Evolutionary conservation across 2,329 filamentous ascomycete species (phyloP), one percentile per base, ranked within the genome.

Genomic region (Chrysosporium queenslandicum): DNA sequence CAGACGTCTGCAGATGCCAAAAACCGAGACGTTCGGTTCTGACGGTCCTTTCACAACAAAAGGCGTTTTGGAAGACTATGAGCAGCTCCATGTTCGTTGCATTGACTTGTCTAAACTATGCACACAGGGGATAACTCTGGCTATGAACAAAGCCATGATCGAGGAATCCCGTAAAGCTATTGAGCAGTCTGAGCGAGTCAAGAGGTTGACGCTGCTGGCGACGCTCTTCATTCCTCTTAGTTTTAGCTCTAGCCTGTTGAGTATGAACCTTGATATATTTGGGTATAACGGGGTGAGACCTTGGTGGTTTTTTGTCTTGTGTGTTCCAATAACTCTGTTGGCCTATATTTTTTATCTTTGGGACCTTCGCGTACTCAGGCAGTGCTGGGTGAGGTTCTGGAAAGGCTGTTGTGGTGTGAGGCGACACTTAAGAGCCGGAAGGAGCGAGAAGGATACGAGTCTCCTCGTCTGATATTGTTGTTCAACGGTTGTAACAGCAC

Each of bases 161-260:
- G 52, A 53, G 23, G 62, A 65, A 53, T 58, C 63, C 11, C 51
- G 55, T 27, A 56, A 59, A 48, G 56, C 59, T 1, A 59, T 64
- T 32, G 42, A 59, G 46, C 61, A 65, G 51, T 60, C 64, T 27
- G 48, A 57, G 42, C 43, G 54, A 34, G 43, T 66, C 14, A 59
- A 57, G 34, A 64, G 61, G 53, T 50, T 63, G 50, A 64, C 63
- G 4, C 37, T 54, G 25, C 54, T 65, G 16, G 63, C 63, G 8
- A 58, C 61, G 32, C 49, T 65, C 51, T 64, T 57, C 50, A 59
- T 37, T 65, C 62, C 61, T 29, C 49, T 63, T 16, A 61, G 56
- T 30, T 63, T 63, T 37, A 58, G 20, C 40, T 52, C 49, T 21
- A 52, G 40, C 20, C 18, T 52, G 16, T 21, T 48, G 46, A 30